phyloP scores from a whole-genome alignment of 208 protist species.

The Trypanosoma lewisi region DNA sequence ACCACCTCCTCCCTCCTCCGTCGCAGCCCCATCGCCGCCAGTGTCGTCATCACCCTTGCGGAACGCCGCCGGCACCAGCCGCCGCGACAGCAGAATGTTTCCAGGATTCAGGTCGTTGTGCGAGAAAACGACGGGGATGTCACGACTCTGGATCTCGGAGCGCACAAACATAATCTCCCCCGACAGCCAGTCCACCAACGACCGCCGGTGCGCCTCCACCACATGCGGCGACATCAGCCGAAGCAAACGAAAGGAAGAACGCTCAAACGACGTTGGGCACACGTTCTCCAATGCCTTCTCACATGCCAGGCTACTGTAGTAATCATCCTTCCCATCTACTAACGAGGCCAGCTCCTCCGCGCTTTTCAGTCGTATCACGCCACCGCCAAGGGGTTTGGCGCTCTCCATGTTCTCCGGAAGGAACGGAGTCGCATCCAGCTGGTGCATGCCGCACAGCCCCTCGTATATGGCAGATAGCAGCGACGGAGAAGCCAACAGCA shows the following conservation, averaged over 20 bases:
- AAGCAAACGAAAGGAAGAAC: slow-evolving; percentile 64
- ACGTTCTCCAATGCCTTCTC: slow-evolving; percentile 68
- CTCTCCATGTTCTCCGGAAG: slow-evolving; percentile 60
- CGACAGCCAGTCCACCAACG: slow-evolving; percentile 46
- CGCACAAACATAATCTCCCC: slow-evolving; percentile 58
- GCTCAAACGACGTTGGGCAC: slow-evolving; percentile 80
- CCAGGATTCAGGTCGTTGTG: slow-evolving; percentile 86
- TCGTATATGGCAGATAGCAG: slow-evolving; percentile 64
- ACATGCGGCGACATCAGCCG: slow-evolving; percentile 57
- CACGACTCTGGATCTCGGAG: slow-evolving; percentile 28
- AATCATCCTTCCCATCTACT: slow-evolving; percentile 31
- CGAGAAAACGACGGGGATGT: slow-evolving; percentile 71
- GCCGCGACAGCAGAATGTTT: slow-evolving; percentile 69
- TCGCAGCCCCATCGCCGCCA: slow-evolving; percentile 51
- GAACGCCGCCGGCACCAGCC: neutral
- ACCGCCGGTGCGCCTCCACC: slow-evolving; percentile 32
- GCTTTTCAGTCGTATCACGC: neutral
- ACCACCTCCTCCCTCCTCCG: slow-evolving; percentile 35
- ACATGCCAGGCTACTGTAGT: slow-evolving; percentile 33
- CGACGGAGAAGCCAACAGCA: slow-evolving; percentile 52
- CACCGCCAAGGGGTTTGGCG: slow-evolving; percentile 23
- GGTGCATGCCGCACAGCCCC: slow-evolving; percentile 56
- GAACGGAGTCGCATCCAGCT: slow-evolving; percentile 45
- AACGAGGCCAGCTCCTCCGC: slow-evolving; percentile 15
- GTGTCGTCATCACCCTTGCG: slow-evolving; percentile 15